Conservation (phyloP, 2,329 filamentous ascomycete species). For the Incumbomyces lentus region DNA sequence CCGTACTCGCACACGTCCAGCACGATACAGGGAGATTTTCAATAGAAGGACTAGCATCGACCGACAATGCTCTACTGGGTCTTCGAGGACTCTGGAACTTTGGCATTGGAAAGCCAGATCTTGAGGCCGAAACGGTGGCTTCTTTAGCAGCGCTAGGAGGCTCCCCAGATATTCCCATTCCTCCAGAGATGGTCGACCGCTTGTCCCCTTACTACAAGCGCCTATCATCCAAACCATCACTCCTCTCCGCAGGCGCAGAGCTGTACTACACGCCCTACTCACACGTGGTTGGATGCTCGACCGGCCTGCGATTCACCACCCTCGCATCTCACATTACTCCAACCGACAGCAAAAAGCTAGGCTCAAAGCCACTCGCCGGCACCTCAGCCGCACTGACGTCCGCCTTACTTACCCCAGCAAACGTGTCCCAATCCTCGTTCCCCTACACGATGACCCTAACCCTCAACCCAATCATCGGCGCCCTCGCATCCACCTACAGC, state of each 20-base stretch:
- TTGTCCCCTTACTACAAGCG: constrained; percentile 10
- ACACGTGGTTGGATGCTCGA: constrained; percentile 83
- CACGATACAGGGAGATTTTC: constrained; percentile 82
- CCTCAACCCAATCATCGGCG: constrained; percentile 88
- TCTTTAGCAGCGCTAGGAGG: constrained; percentile 14
- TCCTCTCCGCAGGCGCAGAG: constrained; percentile 85
- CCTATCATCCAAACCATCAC: constrained; percentile 37
- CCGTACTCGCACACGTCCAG: constrained; percentile 35
- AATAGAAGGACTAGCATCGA: constrained; percentile 81
- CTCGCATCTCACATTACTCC: constrained; percentile 33
- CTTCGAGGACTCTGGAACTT: constrained; percentile 91
- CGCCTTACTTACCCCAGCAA: constrained; percentile 19
- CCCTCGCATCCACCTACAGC: constrained; percentile 81
- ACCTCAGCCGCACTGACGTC: constrained; percentile 20
- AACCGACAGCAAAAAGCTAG: constrained; percentile 6
- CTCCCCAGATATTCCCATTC: constrained; percentile 13
- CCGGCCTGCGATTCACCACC: constrained; percentile 82
- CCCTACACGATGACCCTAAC: constrained; percentile 91
- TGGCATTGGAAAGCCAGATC: constrained; percentile 49
- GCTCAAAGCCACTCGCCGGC: constrained; percentile 17
- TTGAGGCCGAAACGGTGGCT: background rate
- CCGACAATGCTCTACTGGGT: constrained; percentile 81
- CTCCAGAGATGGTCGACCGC: constrained; percentile 25
- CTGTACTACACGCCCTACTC: constrained; percentile 93
- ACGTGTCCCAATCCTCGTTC: constrained; percentile 53